Evolutionary conservation across 2,329 filamentous ascomycete species (phyloP), one percentile per base, ranked within the genome.

Genomic region (Rhynchosporium secalis): DNA sequence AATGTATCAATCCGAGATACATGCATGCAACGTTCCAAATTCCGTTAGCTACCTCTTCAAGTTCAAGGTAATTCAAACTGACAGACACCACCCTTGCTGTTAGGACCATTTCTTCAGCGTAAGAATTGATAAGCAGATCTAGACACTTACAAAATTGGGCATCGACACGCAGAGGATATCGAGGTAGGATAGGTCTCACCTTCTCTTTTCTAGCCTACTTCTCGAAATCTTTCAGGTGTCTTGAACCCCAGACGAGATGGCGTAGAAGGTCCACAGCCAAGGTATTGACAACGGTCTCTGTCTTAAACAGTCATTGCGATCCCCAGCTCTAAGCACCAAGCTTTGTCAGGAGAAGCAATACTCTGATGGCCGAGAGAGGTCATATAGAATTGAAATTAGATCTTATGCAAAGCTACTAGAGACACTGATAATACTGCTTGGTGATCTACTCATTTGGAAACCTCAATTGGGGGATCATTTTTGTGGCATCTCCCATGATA

Each of bases 401-500:
- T 38, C 38, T 26, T n/a, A 54, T 54, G 49, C 20, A 26, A 40
- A 8, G 13, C 9, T 38, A 38, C 48, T 5, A 13, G 49, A 52
- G 26, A 9, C n/a, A 12, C 26, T 3, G 7, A 4, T 10, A 20
- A 28, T 40, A 7, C 31, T 28, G n/a, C 49, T 54, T 41, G 33
- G 49, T 20, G 49, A 54, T 54, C 36, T 54, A 36, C 49, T 41
- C 26, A n/a, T 36, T 38, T 54, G 49, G 49, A 20, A 40, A n/a
- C n/a, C 7, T 10, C 20, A 9, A 13, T 8, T 8, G 4, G 48
- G 38, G 15, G 9, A 36, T 13, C 13, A 38, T 9, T 38, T 7
- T 20, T 20, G 20, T 20, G 20, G 20, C 20, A 20, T 20, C 20
- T 20, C 20, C 33, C 20, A 10, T 20, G 33, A 41, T n/a, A 28